Conservation (phyloP, 352 stramenopile genomes). For the Phytophthora chlamydospora region DNA sequence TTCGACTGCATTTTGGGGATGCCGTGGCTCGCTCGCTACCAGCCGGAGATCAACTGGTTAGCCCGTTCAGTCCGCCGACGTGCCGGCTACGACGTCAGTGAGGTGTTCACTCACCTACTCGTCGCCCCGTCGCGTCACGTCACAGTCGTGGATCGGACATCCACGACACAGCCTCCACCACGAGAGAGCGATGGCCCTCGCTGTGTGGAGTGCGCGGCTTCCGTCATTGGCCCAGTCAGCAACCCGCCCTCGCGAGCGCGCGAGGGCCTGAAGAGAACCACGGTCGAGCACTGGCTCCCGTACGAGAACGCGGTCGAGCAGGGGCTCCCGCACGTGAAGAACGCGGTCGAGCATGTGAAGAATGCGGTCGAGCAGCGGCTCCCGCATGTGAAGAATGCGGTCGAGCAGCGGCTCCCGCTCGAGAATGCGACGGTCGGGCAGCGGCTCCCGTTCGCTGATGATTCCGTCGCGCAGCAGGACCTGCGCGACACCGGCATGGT, state of each 20-base stretch:
- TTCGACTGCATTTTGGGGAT: slow-evolving; percentile 28
- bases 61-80: neutral
- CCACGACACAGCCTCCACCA: neutral
- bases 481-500: too few relatives aligned
- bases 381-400: too few relatives aligned
- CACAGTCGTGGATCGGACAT: slow-evolving; percentile 1
- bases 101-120: slow-evolving; percentile 7
- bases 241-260: too few relatives aligned
- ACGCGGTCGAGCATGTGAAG: too few relatives aligned
- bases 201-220: neutral
- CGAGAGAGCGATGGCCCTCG: slow-evolving; percentile 2
- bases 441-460: too few relatives aligned
- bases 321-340: neutral
- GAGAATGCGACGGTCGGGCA: too few relatives aligned
- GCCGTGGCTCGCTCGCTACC: slow-evolving; percentile 7
- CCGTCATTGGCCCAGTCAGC: neutral
- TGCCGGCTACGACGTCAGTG: slow-evolving; percentile 4
- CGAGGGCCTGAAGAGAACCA: neutral
- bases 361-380: too few relatives aligned
- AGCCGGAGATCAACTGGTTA: neutral
- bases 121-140: neutral
- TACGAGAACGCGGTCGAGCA: neutral
- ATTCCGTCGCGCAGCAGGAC: too few relatives aligned
- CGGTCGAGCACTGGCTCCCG: neutral
- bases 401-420: too few relatives aligned